Base-by-base conservation (phyloP, 495 filamentous ascomycete genomes). In the Tuber aestivum region DNA sequence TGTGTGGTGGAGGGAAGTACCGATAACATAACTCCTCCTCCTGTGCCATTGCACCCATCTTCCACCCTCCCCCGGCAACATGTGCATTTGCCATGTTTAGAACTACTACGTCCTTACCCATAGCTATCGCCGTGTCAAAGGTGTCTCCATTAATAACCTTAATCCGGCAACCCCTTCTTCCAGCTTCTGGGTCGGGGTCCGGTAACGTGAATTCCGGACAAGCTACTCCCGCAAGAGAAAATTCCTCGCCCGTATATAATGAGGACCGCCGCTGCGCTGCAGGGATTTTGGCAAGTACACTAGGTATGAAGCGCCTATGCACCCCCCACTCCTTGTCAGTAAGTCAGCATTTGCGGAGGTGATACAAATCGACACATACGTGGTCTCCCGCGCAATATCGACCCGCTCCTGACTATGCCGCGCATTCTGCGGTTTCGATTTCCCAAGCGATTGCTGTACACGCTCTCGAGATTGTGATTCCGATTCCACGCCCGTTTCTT, bases 21-120 rank as follows among this genome's bases (percentile, higher is more conserved):
- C 81, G 88, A 80, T 87, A 90, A 82, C 88, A 92, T n/a, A 92
- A 82, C 2, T 87, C 86, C 83, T 91, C 90, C 81, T 92, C 91
- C 80, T 92, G 90, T 3, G 90, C 90, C 42, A 84, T 80, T 8
- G 87, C 76, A 21, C 89, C 89, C 9, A 78, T 78, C 2, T 86
- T 76, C 87, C 87, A 92, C n/a, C 87, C 88, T 20, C 91, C 89
- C 38, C 89, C 90, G 20, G 85, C 81, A 0, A 71, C 81, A 3
- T 72, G 42, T 16, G 86, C 86, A 50, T 87, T 90, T 14, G 89
- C 90, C 78, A 91, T 85, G 80, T 91, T 92, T 41, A 92, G 84
- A 23, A 91, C 85, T 42, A 86, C 88, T 8, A 91, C 85, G 1
- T 84, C 84, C 18, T 78, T 76, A 41, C 81, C 74, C 72, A 90